Conservation (phyloP, 129 eudicot genomes). For the Tanacetum coccineum region DNA sequence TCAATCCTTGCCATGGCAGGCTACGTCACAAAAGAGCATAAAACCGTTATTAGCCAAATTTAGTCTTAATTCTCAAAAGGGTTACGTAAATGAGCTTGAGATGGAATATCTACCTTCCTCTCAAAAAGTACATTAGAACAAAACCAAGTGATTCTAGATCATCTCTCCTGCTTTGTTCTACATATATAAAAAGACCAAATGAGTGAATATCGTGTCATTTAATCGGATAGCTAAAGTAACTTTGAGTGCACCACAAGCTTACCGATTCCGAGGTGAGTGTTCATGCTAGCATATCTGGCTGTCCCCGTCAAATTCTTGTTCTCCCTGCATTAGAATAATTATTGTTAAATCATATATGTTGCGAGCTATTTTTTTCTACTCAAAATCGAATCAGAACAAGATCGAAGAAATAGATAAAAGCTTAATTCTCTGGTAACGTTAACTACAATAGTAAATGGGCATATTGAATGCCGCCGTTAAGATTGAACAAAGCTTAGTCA, state of each 20-base stretch:
- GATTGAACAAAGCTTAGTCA: not conserved
- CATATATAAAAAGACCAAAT: constrained; percentile 16
- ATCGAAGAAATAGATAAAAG: not conserved
- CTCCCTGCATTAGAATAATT: constrained; percentile 24
- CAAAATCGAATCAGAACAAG: not conserved
- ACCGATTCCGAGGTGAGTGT: constrained; percentile 38
- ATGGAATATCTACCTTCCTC: constrained; percentile 68
- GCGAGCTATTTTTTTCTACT: not conserved
- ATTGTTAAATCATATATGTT: not conserved
- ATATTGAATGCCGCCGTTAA: no score
- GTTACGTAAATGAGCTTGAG: not conserved
- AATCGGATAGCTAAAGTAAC: constrained; percentile 3
- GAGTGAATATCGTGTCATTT: not conserved
- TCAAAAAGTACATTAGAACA: constrained; percentile 91
- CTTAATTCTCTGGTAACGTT: not conserved
- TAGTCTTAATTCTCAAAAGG: not conserved
- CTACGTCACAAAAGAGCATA: constrained; percentile 27
- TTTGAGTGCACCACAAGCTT: not conserved
- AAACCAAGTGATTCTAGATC: constrained; percentile 92
- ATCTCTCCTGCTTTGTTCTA: constrained; percentile 97
- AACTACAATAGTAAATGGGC: no score
- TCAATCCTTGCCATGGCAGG: constrained; percentile 97
- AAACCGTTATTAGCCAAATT: not conserved
- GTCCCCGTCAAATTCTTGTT: constrained; percentile 39
- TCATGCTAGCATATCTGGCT: constrained; percentile 39